Base-by-base conservation (phyloP, 1,284 basidiomycete genomes). In the Puccinia sorghi region DNA sequence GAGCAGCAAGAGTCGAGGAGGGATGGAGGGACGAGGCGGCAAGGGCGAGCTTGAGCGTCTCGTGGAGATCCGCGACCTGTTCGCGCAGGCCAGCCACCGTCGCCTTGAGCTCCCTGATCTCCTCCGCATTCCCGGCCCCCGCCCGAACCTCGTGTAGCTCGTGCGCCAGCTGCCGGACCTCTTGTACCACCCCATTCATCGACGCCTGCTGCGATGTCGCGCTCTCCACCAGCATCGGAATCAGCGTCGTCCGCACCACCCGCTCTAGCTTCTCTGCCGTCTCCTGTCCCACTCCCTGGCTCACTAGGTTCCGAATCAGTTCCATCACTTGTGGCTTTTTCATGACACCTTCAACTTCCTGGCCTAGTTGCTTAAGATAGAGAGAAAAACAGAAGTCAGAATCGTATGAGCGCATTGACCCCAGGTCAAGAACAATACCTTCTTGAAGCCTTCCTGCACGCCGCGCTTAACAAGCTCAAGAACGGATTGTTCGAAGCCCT, bases 291-390 rank as follows among this genome's bases (percentile, higher is more conserved):
- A 59, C 25, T 13, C 27, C 56, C 48, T 50, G 9, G 6, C 22
- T 6, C 6, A 37, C 57, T 61, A 61, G 9, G 12, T 32, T 39
- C 8, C 43, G 13, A 9, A 48, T n/a, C 39, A 46, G 32, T 22
- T 66, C 63, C n/a, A 12, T 43, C 39, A 66, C 15, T 22, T 66
- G 39, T 27, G 63, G 32, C 63, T 66, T 66, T 39, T 43, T 66
- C n/a, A 70, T 12, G 8, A 37, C 67, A 17, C 8, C 20, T 32
- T 70, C 67, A 11, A 32, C 13, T 20, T 70, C 67, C n/a, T 27
- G 22, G 2, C 39, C 39, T 43, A 66, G 20, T n/a, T 41, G 37
- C 63, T 66, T 3, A 66, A 48, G 43, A 63, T 37, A 11, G 7
- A 66, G n/a, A 43, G 22, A 66, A 41, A 43, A 66, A 61, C 22